Evolutionary conservation across 805 yeast genomes (phyloP).

Genomic region (Kuraishia floccosa): DNA sequence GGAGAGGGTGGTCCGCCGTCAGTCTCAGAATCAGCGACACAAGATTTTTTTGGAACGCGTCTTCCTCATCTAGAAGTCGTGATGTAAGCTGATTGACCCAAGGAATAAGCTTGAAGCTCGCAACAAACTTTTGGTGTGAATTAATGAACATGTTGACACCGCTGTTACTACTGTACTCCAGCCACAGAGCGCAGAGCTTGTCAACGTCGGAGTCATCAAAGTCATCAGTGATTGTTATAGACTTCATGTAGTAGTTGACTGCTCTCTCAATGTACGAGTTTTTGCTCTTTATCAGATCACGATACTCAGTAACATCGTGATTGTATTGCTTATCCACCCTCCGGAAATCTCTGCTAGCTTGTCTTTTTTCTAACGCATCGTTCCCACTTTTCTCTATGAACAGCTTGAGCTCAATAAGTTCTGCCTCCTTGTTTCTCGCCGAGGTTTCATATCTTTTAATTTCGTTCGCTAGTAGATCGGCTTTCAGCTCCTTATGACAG

Average conservation of each 20-base stretch:
- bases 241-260: constrained; percentile 43
- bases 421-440: constrained; percentile 28
- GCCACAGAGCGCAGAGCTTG: constrained; percentile 76
- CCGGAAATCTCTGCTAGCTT: constrained; percentile 40
- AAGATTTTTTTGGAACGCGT: constrained; percentile 43
- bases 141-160: constrained; percentile 17
- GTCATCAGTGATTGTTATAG: constrained; percentile 31
- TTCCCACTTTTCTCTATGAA: constrained; percentile 29
- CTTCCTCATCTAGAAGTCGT: constrained; percentile 36
- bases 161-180: constrained; percentile 37
- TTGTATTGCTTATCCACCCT: constrained; percentile 34
- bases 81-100: constrained; percentile 84
- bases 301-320: constrained; percentile 37
- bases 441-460: constrained; percentile 27
- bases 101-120: constrained; percentile 53
- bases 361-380: constrained; percentile 33
- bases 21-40: constrained; percentile 33
- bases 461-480: constrained; percentile 29
- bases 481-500: constrained; percentile 53
- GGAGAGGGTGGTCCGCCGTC: constrained; percentile 57
- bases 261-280: constrained; percentile 39
- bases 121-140: constrained; percentile 26
- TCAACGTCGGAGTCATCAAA: constrained; percentile 51
- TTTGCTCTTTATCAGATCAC: constrained; percentile 20
- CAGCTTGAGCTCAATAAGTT: constrained; percentile 34